Evolutionary conservation across 345 rosid genomes (phyloP), one percentile per base, ranked within the genome.

Genomic region (Capsella bursapastoris): DNA sequence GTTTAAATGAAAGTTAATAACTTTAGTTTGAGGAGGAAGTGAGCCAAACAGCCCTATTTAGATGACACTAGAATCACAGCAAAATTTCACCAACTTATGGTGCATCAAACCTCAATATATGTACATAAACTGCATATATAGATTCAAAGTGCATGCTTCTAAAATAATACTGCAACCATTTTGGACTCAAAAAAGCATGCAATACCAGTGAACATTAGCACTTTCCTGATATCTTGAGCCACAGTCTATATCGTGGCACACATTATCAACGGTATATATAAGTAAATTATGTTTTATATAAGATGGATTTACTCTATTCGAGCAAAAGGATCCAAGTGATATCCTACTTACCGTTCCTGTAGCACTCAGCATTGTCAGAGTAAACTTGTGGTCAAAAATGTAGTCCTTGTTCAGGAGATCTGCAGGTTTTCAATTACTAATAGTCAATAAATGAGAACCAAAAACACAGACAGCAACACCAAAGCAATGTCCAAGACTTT

Each of bases 401-500:
- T 88, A 89, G 72, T 89, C 97, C 81, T 89, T 89, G 78, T 74
- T 82, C 73, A 91, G 66, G 34, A 91, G 86, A 71, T 88, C 96
- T 88, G 91, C 88, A 82, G 63, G 27, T 62, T 66, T 57, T 22
- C 38, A 57, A 41, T 50, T 5, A 69, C 57, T 50, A 41, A 50
- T 7, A 69, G 38, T 47, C 13, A 44, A 41, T 3, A 9, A 48
- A 59, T 12, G 37, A 18, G n/a, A 78, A 53, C 40, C 11, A 7
- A n/a, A 57, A 48, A 52, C 28, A 65, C 66, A 35, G 34, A 69
- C 8, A 62, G 27, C 12, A 14, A 7, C 31, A 47, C n/a, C 59
- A 49, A 57, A 59, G 50, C 16, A 59, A 49, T 7, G 53, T 10
- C 68, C 41, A 70, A 32, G 7, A 27, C n/a, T 60, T 29, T 22